Percentiles rank a stretch among this genome's conserved stretches.
Evolutionary conservation across 2,329 filamentous ascomycete species (phyloP).

Genomic region (Pseudofabraea citricarpa): DNA sequence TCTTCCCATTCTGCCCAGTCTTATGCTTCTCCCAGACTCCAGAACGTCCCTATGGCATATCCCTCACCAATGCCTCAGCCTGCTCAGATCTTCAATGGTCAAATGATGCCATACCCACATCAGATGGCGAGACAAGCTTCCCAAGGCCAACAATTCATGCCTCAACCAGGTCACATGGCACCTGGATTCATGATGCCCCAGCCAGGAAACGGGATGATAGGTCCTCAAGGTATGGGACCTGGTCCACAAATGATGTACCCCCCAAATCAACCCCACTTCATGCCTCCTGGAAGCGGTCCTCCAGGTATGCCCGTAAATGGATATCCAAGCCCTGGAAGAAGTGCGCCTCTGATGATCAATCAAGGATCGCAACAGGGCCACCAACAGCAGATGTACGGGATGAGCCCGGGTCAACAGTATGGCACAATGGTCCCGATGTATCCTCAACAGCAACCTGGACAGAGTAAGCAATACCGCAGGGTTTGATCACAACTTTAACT

Average conservation of each 20-base stretch:
- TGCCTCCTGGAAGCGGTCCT: conserved; percentile 49
- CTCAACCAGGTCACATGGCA: conserved; percentile 67
- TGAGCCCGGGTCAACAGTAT: conserved; percentile 62
- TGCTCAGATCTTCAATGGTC: conserved; percentile 68
- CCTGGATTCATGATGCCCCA: conserved; percentile 81
- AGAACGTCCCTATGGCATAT: conserved; percentile 71
- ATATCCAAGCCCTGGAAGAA: conserved; percentile 83
- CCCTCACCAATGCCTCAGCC: conserved; percentile 63
- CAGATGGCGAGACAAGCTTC: conserved; percentile 64
- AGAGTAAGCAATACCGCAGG: conserved; percentile 56
- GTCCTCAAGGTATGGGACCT: conserved; percentile 66
- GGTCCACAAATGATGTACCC: conserved; percentile 79
- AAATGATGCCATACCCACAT: conserved; percentile 66
- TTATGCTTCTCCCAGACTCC: conserved; percentile 77
- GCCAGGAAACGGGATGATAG: conserved; percentile 65
- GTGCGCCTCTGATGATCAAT: conserved; percentile 89
- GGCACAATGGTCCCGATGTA: conserved; percentile 50
- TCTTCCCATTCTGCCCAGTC: conserved; percentile 78
- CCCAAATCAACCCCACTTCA: conserved; percentile 59
- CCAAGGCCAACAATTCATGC: conserved; percentile 67
- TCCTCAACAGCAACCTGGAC: conserved; percentile 63
- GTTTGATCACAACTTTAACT: conserved; percentile 7
- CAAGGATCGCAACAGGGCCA: conserved; percentile 93
- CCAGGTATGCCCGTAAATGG: conserved; percentile 63
- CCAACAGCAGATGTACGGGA: conserved; percentile 57